Percentiles rank a stretch among this genome's conserved stretches.
Conservation (phyloP, 1,284 basidiomycete genomes). For the Cutaneotrichosporon curvatum region DNA sequence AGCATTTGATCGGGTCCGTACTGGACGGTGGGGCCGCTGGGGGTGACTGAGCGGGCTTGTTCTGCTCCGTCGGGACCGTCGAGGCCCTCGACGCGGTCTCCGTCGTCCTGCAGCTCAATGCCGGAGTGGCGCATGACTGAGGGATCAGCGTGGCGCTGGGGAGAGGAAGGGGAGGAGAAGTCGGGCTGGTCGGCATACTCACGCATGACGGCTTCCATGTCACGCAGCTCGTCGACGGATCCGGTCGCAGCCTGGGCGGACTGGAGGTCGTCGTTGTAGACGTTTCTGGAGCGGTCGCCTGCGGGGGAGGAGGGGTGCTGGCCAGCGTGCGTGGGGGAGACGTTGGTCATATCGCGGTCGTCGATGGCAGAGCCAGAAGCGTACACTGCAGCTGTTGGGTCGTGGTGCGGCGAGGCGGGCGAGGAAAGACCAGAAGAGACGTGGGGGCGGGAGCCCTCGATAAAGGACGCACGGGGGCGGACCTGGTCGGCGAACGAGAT, state of each 20-base stretch:
- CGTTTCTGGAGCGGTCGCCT: conserved; percentile 22
- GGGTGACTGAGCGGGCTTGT: conserved; percentile 6
- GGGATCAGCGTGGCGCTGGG: background rate
- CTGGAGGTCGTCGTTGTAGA: background rate
- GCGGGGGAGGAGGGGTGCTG: conserved; percentile 32
- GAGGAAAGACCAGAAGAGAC: conserved; percentile 36
- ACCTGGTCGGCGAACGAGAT: conserved; percentile 42
- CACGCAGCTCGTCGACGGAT: conserved; percentile 39
- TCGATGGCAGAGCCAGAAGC: conserved; percentile 34
- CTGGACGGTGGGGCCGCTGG: conserved; percentile 21
- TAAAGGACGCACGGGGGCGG: conserved; percentile 53
- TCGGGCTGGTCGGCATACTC: background rate
- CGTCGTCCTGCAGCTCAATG: background rate
- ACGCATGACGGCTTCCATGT: conserved; percentile 30
- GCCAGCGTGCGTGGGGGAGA: background rate
- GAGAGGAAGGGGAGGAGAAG: background rate
- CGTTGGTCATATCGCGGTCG: conserved; percentile 17
- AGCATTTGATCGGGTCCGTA: conserved; percentile 46
- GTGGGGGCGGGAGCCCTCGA: conserved; percentile 47
- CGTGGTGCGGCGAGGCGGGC: conserved; percentile 11
- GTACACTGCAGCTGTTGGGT: conserved; percentile 36
- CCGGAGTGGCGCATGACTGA: conserved; percentile 5
- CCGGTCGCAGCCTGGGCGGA: conserved; percentile 26
- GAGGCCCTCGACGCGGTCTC: conserved; percentile 23
- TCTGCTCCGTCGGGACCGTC: conserved; percentile 9